Base-by-base conservation (phyloP, 371 early-diverging fungal species). In the Zychaea mexicana region DNA sequence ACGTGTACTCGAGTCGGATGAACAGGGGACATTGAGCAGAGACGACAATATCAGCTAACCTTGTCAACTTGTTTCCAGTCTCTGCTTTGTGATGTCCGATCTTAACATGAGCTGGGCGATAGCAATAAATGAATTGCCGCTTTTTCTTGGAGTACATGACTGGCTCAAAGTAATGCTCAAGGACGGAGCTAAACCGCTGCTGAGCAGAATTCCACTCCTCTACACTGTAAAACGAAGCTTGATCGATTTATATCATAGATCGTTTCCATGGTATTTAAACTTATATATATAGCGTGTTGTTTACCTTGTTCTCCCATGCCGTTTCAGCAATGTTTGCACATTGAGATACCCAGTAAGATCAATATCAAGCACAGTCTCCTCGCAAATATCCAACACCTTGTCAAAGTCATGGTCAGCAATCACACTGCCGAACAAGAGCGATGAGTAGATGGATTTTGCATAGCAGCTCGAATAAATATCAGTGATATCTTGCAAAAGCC, bases 301-400 rank as follows among this genome's bases (percentile, higher is more conserved):
- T 47, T 56, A 69, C 68, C 59, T 66, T n/a, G 67, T 65, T 9
- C 72, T 31, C 0, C 68, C 70, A 12, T 61, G 45, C 21, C 61
- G 55, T 30, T 65, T 67, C 3, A 82, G 71, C 49, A 87, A 70
- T 6, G 88, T 81, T 58, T 89, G 81, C 0, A 88, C 89, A 64
- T 93, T 92, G 2, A 93, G 64, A 62, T 88, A 91, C 0, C 82
- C 85, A 1, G 94, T 91, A 10, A 93, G 70, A 65, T 92, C 90
- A 57, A 92, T 86, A 55, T 90, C 88, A 30, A 92, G 68, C n/a
- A 76, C 74, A 1, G 85, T 80, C 54, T 89, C 85, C 24, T 82
- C 78, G 65, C 92, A 93, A 21, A 84, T 76, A n/a, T 81, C 79
- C 9, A 89, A 64, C 0, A 88, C 89, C 57, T 81, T 85, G 30